Evolutionary conservation across 768 basidiomycete genomes (phyloP).

Genomic region (Calocybe indica): DNA sequence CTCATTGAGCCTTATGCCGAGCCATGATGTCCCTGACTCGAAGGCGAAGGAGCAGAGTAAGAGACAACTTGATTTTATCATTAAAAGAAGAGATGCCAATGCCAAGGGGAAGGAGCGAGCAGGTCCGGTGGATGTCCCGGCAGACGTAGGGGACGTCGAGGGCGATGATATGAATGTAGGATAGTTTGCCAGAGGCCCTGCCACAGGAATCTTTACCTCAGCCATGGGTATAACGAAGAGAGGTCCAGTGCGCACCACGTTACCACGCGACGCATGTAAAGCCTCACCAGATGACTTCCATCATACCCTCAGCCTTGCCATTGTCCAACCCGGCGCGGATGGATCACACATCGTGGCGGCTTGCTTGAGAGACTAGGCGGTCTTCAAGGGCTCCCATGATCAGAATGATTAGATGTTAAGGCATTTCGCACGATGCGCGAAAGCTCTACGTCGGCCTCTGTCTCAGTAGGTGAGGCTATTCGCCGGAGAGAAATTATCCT

Average conservation of each 20-base stretch:
- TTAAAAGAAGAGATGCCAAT: constrained; percentile 26
- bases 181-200: not conserved
- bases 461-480: constrained; percentile 11
- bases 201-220: too few relatives aligned
- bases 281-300: too few relatives aligned
- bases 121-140: constrained; percentile 5
- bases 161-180: not conserved
- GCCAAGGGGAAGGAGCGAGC: constrained; percentile 22
- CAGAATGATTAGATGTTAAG: not conserved
- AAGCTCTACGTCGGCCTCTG: constrained; percentile 7
- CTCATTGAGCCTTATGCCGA: too few relatives aligned
- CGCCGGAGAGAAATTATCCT: constrained; percentile 16
- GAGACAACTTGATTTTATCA: constrained; percentile 21
- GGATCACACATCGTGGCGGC: too few relatives aligned
- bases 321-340: too few relatives aligned
- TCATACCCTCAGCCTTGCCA: too few relatives aligned
- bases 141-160: not conserved
- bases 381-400: not conserved
- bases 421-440: constrained; percentile 16
- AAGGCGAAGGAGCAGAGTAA: constrained; percentile 12
- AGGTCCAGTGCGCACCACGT: not conserved
- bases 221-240: not conserved
- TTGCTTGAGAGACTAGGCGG: too few relatives aligned
- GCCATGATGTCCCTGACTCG: constrained; percentile 17
- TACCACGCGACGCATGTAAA: too few relatives aligned